Evolutionary conservation across 2,329 filamentous ascomycete species (phyloP), one percentile per base, ranked within the genome.

Genomic region (Fusarium guadeloupense): DNA sequence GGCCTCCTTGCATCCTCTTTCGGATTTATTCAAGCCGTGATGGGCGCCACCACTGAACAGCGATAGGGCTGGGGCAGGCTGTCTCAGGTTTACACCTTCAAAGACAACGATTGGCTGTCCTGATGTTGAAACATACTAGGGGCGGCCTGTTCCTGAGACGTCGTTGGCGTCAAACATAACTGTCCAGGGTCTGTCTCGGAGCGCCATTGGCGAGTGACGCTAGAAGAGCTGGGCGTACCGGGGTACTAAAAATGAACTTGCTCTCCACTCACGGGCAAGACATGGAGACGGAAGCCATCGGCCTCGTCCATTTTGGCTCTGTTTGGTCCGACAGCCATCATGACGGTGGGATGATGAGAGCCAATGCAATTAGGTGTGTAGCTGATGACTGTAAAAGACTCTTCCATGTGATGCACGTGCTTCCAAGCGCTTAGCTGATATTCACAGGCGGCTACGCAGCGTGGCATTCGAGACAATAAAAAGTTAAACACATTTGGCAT

Each of bases 41-140:
- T 17, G 35, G 40, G 44, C 17, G 38, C 20, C n/a, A 23, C 30
- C n/a, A 31, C 14, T n/a, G 7, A 42, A n/a, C 37, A n/a, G 40
- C 28, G 23, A 37, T 53, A 62, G 50, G 61, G 52, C 45, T 56
- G 58, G 40, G 37, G 48, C 12, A 12, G 28, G 39, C 41, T 45
- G 67, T 69, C 59, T 69, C 65, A 66, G 67, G 65, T 47, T 43
- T 19, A 16, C 34, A 28, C 26, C 21, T 30, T 9, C 19, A 35
- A 17, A 35, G 25, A 3, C 39, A n/a, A 23, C 51, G 48, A 69
- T 49, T 69, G 62, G 68, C 46, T 59, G 63, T 42, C 68, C 68
- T 70, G 62, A 70, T 55, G 58, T 56, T 70, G 68, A 70, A 70
- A 70, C 68, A 54, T 37, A 55, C 55, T 62, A 57, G 60, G 63